phyloP scores from a whole-genome alignment of 768 basidiomycete species.

The Hysterangium stoloniferum region DNA sequence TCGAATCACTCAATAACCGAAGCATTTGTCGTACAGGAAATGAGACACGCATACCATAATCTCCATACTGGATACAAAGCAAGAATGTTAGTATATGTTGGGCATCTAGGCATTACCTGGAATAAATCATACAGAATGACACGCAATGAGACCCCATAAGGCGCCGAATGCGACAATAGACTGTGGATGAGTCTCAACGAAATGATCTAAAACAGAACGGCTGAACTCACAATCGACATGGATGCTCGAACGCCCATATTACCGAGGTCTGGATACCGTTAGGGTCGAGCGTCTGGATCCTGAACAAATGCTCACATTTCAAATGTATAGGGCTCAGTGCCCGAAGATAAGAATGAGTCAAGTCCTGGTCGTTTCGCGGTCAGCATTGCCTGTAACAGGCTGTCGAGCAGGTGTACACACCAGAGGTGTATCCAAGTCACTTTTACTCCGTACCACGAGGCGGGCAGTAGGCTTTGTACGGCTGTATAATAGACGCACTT shows the following conservation, averaged over 20 bases:
- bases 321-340: constrained; percentile 85
- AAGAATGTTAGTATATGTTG: not conserved
- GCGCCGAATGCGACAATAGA: constrained; percentile 74
- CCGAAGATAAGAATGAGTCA: constrained; percentile 80
- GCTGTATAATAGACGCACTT: constrained; percentile 71
- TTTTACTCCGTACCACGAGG: constrained; percentile 51
- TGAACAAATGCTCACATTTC: constrained; percentile 43
- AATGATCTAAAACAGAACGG: not conserved
- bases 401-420: constrained; percentile 27
- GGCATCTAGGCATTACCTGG: not conserved
- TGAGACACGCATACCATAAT: constrained; percentile 75
- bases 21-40: constrained; percentile 82
- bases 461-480: constrained; percentile 65
- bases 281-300: constrained; percentile 3
- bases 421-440: constrained; percentile 61
- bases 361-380: constrained; percentile 38
- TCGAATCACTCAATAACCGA: constrained; percentile 68
- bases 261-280: constrained; percentile 42
- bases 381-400: not conserved
- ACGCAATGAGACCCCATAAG: constrained; percentile 75
- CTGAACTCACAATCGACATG: constrained; percentile 65
- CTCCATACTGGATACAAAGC: constrained; percentile 38
- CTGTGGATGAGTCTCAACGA: constrained; percentile 24
- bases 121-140: constrained; percentile 48
- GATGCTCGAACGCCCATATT: constrained; percentile 82